A percentile compares a stretch with the other conserved stretches of the same genome.
Conservation (phyloP, 2,329 filamentous ascomycete species). For the Immersiporthe knoxdaviesiana region DNA sequence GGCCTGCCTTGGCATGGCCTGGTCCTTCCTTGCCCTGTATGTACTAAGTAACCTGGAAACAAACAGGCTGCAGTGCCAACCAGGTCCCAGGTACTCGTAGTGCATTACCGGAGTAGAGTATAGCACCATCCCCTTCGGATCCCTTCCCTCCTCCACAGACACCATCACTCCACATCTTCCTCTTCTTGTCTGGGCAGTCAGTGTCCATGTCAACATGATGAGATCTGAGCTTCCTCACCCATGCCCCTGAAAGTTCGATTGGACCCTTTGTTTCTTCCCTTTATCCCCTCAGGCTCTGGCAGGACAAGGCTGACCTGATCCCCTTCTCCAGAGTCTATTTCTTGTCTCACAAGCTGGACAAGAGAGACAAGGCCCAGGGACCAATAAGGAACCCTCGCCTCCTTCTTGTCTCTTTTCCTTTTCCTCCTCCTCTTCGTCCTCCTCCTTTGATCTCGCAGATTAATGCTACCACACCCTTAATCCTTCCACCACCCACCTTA, state of each 20-base stretch:
- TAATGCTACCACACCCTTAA: not conserved
- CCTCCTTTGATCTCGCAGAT: not conserved
- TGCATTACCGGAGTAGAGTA: no score
- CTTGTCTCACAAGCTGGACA: not conserved
- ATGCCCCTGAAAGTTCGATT: not conserved
- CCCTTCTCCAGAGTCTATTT: not conserved
- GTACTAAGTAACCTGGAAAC: no score
- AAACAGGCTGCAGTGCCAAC: no score
- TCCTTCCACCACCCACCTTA: not conserved
- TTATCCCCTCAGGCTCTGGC: not conserved
- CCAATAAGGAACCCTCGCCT: not conserved
- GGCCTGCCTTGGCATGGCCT: not conserved
- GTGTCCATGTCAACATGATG: not conserved
- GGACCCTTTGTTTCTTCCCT: not conserved
- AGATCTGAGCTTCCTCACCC: slow-evolving; percentile 1
- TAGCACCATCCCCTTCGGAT: no score
- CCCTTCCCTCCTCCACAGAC: not conserved
- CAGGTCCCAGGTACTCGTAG: no score
- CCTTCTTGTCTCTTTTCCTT: not conserved
- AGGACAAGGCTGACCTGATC: not conserved
- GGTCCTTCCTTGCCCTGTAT: no score
- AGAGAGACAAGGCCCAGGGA: not conserved
- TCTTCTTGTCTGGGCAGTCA: not conserved
- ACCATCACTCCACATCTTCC: not conserved
- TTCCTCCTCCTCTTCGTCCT: not conserved